These are phyloP conservation scores for Kwoniella shandongensis DNA, from an alignment of 768 basidiomycete species.

Conservation along the genomic window DNA sequence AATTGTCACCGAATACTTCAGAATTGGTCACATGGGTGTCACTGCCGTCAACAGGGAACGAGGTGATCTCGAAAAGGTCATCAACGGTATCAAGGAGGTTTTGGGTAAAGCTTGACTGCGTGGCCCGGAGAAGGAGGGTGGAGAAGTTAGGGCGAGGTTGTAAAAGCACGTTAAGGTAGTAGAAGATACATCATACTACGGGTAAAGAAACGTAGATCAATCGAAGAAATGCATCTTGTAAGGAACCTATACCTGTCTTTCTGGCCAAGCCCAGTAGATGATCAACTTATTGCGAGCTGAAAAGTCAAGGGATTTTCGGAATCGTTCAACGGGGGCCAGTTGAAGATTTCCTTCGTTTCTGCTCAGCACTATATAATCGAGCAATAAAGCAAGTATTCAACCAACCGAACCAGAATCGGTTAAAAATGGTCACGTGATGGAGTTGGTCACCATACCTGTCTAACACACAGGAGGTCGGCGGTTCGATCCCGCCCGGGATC, in stretches of 20 bases:
- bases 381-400: too few relatives aligned
- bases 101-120: conserved; percentile 32
- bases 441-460: conserved; percentile 26
- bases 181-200: too few relatives aligned
- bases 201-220: too few relatives aligned
- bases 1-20: conserved; percentile 89
- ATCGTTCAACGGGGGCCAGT: too few relatives aligned
- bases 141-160: conserved; percentile 2
- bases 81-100: conserved; percentile 61
- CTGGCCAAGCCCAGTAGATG: too few relatives aligned
- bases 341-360: too few relatives aligned
- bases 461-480: conserved; percentile 24
- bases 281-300: too few relatives aligned
- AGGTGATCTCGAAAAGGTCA: conserved; percentile 73
- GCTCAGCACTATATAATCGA: too few relatives aligned
- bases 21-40: conserved; percentile 91
- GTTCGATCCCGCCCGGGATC: conserved; percentile 20
- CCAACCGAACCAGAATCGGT: too few relatives aligned
- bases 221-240: too few relatives aligned
- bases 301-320: too few relatives aligned
- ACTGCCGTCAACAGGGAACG: conserved; percentile 70
- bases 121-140: neutral
- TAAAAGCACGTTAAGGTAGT: neutral
- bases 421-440: conserved; percentile 16
- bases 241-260: too few relatives aligned